Base-by-base conservation (phyloP, 257 asterid species). In the Gardenia jasminoides region DNA sequence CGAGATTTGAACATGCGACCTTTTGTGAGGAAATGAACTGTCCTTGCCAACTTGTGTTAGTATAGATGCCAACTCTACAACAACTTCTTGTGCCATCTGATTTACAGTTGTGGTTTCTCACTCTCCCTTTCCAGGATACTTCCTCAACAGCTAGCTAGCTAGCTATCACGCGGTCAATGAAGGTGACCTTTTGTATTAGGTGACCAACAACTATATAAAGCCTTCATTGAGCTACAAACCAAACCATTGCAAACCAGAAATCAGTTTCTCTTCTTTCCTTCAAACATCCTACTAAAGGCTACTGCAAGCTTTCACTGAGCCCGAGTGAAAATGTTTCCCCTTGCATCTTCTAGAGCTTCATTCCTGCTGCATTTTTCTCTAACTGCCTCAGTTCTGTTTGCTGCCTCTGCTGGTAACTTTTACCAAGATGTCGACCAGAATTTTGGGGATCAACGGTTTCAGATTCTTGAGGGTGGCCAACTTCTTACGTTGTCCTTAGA, bases 381-480 rank as follows among this genome's bases (percentile, higher is more conserved):
- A 26, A 12, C 47, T n/a, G 59, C 76, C 26, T 30, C 69, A 19
- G 22, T 65, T 20, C 43, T 73, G 9, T 22, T 80, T 64, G 41
- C n/a, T 7, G 82, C 47, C 20, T 76, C n/a, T 48, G 80, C 83
- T 5, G 83, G 79, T 12, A 80, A 80, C 8, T 80, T 80, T 46
- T 66, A 80, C 31, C 65, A 43, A 52, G 83, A 80, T 28, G 76
- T 62, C 12, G 79, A 52, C 4, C 46, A 64, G 11, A 48, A 71
- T 56, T 28, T 78, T 47, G 78, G 78, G 3, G 70, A 67, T 1
- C 3, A 44, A 43, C 43, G 81, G 24, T 82, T 67, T 6, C 58
- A 24, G 54, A 33, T 74, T n/a, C 56, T 58, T 30, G 41, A 58
- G 20, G 70, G 78, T 22, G 78, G 78, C 41, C 47, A 74, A 7